phyloP scores from a whole-genome alignment of 192 early-diverging fungal genomes.

The Umbelopsis ramanniana region DNA sequence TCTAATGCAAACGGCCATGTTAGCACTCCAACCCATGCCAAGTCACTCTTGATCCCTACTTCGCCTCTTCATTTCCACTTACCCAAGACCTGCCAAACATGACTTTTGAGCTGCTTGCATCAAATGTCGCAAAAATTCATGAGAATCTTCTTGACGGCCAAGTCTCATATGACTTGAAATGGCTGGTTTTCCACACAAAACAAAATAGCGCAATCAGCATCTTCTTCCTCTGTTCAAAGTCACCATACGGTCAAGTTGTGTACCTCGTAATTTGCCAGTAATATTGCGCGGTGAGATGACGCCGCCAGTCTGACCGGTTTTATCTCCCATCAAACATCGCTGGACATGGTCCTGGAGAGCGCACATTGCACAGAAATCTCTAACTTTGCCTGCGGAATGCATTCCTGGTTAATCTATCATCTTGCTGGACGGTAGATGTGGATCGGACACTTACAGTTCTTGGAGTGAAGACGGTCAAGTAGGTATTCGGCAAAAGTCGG shows the following conservation, averaged over 20 bases:
- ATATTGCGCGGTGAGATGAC: conserved; percentile 71
- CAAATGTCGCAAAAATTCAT: conserved; percentile 81
- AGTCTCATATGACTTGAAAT: conserved; percentile 79
- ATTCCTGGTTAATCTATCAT: background rate
- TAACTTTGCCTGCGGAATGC: conserved; percentile 44
- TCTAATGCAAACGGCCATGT: conserved; percentile 25
- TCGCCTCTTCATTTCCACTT: conserved; percentile 3
- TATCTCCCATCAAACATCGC: conserved; percentile 54
- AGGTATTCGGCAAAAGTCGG: conserved; percentile 74
- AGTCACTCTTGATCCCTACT: too few relatives aligned
- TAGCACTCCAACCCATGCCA: background rate
- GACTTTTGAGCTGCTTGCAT: conserved; percentile 74
- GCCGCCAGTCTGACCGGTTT: conserved; percentile 31
- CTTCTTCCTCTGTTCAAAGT: background rate
- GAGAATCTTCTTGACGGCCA: conserved; percentile 88
- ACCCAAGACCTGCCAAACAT: conserved; percentile 51
- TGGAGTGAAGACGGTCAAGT: conserved; percentile 60
- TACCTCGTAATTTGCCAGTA: conserved; percentile 66
- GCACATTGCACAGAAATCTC: conserved; percentile 76
- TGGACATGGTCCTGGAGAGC: conserved; percentile 68
- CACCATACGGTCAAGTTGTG: conserved; percentile 4
- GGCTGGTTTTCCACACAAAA: conserved; percentile 31
- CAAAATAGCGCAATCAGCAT: too few relatives aligned
- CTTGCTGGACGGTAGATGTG: background rate
- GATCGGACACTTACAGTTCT: conserved; percentile 53